Conservation (phyloP, 805 yeast species). For the Ogataea nakhonphanomensis region DNA sequence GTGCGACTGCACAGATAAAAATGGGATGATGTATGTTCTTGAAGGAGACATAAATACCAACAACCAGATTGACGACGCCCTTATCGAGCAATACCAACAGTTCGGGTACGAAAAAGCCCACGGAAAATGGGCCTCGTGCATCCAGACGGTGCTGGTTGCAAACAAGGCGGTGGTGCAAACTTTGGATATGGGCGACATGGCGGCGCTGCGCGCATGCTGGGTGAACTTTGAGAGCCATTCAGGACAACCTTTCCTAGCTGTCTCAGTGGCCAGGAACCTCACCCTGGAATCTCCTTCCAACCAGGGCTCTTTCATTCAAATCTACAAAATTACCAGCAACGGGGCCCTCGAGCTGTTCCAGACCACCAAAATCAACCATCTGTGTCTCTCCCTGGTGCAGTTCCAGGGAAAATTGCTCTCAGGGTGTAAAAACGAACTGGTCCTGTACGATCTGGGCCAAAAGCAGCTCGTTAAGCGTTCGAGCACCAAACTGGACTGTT, state of each 20-base stretch:
- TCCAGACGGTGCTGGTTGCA: conserved; percentile 44
- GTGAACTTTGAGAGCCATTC: conserved; percentile 30
- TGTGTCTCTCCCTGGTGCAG: conserved; percentile 45
- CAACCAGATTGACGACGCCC: conserved; percentile 29
- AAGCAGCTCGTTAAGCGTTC: conserved; percentile 75
- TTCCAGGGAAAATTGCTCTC: conserved; percentile 63
- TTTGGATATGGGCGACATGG: conserved; percentile 43
- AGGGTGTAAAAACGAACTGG: conserved; percentile 50
- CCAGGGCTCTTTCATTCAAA: conserved; percentile 31
- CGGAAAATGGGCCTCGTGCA: conserved; percentile 48
- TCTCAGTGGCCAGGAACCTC: conserved; percentile 40
- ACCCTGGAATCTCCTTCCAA: conserved; percentile 29
- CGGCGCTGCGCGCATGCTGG: conserved; percentile 39
- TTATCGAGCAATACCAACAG: conserved; percentile 40
- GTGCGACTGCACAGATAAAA: conserved; percentile 25
- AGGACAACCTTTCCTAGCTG: conserved; percentile 37
- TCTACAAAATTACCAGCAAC: conserved; percentile 36
- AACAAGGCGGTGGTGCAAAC: conserved; percentile 37
- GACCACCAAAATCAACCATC: conserved; percentile 50
- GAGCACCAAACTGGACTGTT: conserved; percentile 42
- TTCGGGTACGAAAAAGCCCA: conserved; percentile 37
- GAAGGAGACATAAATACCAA: conserved; percentile 43
- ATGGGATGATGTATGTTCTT: conserved; percentile 36
- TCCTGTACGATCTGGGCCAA: conserved; percentile 70
- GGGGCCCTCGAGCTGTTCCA: conserved; percentile 51